phyloP scores from a whole-genome alignment of 768 basidiomycete genomes.

The Boletus eberwhitei region DNA sequence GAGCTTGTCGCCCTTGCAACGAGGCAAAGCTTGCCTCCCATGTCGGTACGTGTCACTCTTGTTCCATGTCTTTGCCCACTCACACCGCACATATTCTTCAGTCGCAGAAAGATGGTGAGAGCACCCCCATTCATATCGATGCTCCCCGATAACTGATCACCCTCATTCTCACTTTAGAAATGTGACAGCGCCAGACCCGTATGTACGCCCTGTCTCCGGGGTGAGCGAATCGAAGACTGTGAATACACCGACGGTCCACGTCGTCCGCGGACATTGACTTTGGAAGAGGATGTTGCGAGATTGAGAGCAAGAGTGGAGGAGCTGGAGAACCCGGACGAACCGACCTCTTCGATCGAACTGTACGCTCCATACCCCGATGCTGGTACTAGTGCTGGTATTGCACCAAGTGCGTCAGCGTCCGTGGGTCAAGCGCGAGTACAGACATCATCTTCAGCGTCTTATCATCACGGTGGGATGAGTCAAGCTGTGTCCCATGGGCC shows the following conservation, averaged over 20 bases:
- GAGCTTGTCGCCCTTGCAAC: conserved; percentile 32
- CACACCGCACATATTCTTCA: conserved; percentile 13
- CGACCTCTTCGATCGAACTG: conserved; percentile 46
- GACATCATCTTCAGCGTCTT: neutral
- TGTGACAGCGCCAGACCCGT: conserved; percentile 65
- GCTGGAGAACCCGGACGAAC: conserved; percentile 50
- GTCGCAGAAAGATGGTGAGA: conserved; percentile 49
- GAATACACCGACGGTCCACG: conserved; percentile 67
- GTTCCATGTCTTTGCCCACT: neutral
- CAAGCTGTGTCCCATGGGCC: neutral
- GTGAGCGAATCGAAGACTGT: conserved; percentile 63
- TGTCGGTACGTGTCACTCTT: conserved; percentile 40
- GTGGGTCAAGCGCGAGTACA: neutral
- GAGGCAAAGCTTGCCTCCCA: conserved; percentile 51
- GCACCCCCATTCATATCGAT: too few species aligned
- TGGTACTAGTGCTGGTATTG: neutral
- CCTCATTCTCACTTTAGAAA: conserved; percentile 39
- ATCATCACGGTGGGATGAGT: neutral
- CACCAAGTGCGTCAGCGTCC: neutral
- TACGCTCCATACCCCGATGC: conserved; percentile 44
- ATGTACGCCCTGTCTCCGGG: conserved; percentile 59
- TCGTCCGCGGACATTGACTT: conserved; percentile 54
- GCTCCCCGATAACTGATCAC: neutral
- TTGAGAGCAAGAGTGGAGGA: conserved; percentile 57
- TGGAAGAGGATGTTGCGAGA: conserved; percentile 57